Evolutionary conservation across 78 protist genomes (phyloP).

Genomic region (Dictyostelium brefeldianum): DNA sequence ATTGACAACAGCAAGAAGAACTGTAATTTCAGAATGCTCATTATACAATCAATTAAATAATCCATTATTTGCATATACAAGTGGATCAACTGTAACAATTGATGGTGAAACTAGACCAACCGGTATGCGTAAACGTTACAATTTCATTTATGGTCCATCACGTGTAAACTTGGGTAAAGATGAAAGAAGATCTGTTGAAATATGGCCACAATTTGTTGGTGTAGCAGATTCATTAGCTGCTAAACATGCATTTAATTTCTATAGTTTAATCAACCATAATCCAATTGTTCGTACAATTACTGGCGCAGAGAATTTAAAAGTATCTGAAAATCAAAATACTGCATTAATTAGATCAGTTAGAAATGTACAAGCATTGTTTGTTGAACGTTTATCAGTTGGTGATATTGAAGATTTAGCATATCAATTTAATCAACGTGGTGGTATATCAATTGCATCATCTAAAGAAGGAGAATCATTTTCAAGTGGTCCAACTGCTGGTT

Average conservation of each 20-base stretch:
- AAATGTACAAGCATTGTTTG: constrained; percentile 80
- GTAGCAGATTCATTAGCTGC: constrained; percentile 78
- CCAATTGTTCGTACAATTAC: constrained; percentile 72
- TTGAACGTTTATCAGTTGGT: constrained; percentile 65
- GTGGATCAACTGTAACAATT: constrained; percentile 19
- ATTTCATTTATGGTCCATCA: constrained; percentile 76
- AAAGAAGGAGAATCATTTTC: constrained; percentile 58
- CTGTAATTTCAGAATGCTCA: constrained; percentile 13
- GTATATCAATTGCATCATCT: constrained; percentile 60
- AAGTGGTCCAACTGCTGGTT: constrained; percentile 80
- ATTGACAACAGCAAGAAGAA: constrained; percentile 47
- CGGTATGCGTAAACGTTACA: constrained; percentile 61
- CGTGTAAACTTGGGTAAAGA: constrained; percentile 77
- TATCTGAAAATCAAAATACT: constrained; percentile 77
- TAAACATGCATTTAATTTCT: constrained; percentile 63
- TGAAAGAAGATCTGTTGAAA: constrained; percentile 67
- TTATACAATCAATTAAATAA: constrained; percentile 8
- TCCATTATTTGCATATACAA: constrained; percentile 39
- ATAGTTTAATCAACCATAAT: constrained; percentile 52
- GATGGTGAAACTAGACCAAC: constrained; percentile 32
- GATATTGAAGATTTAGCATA: constrained; percentile 78
- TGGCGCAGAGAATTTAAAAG: constrained; percentile 78
- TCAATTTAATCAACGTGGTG: constrained; percentile 80
- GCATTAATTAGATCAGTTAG: constrained; percentile 71
- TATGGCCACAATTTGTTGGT: constrained; percentile 86